Conservation (phyloP, 225 moss, liverwort and hornwort genomes). For the Rhytidiadelphus loreus region DNA sequence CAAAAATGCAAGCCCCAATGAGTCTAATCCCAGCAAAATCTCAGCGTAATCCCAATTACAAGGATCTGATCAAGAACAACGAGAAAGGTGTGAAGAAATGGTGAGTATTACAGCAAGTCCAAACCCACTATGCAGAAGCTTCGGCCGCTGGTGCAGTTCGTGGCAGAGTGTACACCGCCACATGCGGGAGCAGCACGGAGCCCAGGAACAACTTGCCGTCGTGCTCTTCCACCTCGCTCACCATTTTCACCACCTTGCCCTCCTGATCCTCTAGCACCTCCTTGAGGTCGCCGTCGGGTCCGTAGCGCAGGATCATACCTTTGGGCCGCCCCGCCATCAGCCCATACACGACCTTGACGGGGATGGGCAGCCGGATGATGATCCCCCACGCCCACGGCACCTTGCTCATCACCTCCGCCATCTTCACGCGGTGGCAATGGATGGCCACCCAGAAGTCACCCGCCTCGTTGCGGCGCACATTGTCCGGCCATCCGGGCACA, state of each 20-base stretch:
- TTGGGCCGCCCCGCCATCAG: conserved; percentile 40
- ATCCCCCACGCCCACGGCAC: conserved; percentile 27
- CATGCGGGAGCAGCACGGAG: conserved; percentile 60
- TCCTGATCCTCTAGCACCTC: conserved; percentile 65
- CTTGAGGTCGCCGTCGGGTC: conserved; percentile 22
- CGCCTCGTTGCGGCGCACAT: conserved; percentile 61
- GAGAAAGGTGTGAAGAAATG: not conserved
- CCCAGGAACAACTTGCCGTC: conserved; percentile 76
- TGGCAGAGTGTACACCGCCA: conserved; percentile 55
- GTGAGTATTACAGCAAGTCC: not conserved
- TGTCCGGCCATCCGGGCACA: conserved; percentile 75
- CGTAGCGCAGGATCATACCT: conserved; percentile 35
- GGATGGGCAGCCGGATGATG: conserved; percentile 55
- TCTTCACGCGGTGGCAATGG: conserved; percentile 33
- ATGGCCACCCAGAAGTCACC: conserved; percentile 97
- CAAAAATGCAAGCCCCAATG: not conserved
- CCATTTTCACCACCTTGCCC: conserved; percentile 46
- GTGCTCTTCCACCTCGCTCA: conserved; percentile 78
- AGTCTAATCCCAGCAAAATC: not conserved
- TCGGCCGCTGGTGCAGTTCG: not conserved
- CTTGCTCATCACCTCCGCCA: conserved; percentile 31
- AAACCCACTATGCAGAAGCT: not conserved
- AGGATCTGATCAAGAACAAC: not conserved
- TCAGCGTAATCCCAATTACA: not conserved
- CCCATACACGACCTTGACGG: conserved; percentile 10